Evolutionary conservation across 139 green algal genomes (phyloP).

Genomic region (Closterium sp.): DNA sequence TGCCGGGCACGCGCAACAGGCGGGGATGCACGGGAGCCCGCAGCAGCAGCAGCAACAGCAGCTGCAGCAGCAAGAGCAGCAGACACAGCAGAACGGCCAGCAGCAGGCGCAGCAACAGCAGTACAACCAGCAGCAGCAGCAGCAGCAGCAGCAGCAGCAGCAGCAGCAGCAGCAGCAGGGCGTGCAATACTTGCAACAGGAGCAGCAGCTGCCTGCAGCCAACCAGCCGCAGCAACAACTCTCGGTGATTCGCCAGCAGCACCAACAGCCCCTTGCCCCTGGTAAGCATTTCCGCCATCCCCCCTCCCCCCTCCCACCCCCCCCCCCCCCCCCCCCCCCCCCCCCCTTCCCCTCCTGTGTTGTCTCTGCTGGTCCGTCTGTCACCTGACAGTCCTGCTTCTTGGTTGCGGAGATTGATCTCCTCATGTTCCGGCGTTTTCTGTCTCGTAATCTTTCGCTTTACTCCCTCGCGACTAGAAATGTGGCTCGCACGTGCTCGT

Average conservation of each 20-base stretch:
- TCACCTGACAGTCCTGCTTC: background rate
- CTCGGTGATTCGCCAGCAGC: background rate
- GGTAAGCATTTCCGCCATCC: background rate
- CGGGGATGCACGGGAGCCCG: background rate
- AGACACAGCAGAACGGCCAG: background rate
- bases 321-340: too few relatives aligned
- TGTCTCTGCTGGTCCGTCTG: background rate
- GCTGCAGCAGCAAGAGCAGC: background rate
- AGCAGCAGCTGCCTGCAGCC: background rate
- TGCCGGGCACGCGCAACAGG: background rate
- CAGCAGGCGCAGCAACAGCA: background rate
- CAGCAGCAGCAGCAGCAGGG: background rate
- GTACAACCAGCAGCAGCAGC: background rate
- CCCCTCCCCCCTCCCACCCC: too few relatives aligned
- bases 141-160: background rate
- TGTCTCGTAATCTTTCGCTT: too few relatives aligned
- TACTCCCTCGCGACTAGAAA: too few relatives aligned
- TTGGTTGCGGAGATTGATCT: too few relatives aligned
- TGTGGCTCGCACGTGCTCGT: too few relatives aligned
- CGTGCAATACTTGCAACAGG: background rate
- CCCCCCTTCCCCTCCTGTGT: too few relatives aligned
- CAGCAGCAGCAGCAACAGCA: background rate
- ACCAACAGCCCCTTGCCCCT: background rate
- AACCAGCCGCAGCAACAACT: background rate
- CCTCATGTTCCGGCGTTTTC: too few relatives aligned